Conservation (phyloP, 2,329 filamentous ascomycete genomes). For the Paraphoma sp. region DNA sequence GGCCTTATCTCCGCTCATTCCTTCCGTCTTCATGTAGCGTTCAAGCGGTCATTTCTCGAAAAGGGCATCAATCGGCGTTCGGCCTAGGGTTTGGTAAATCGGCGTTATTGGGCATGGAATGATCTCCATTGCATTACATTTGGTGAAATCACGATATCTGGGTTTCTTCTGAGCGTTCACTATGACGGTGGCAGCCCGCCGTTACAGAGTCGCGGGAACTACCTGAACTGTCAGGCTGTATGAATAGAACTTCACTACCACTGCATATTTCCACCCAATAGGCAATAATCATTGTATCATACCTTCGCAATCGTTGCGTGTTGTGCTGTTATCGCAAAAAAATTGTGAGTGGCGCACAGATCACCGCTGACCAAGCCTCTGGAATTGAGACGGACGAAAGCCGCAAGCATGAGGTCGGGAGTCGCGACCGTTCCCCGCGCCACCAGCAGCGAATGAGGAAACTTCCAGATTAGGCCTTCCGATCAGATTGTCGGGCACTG, state of each 20-base stretch:
- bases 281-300: constrained; percentile 14
- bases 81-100: constrained; percentile 11
- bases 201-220: not conserved
- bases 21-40: constrained; percentile 37
- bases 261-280: not conserved
- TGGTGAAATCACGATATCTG: constrained; percentile 14
- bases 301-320: not conserved
- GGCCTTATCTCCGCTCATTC: constrained; percentile 21
- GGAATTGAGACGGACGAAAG: constrained; percentile 4
- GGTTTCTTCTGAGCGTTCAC: constrained; percentile 25
- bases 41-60: constrained; percentile 37
- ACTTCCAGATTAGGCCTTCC: constrained; percentile 22
- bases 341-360: not conserved
- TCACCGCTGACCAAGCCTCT: constrained; percentile 9
- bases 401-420: constrained; percentile 1
- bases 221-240: not conserved
- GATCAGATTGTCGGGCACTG: constrained; percentile 24
- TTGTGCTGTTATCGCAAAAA: not conserved
- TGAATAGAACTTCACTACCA: not conserved
- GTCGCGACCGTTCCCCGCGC: not conserved
- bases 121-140: constrained; percentile 12
- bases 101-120: constrained; percentile 4
- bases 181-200: constrained; percentile 29
- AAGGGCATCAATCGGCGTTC: constrained; percentile 27
- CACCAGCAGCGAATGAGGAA: not conserved